These are phyloP conservation scores for Trametes pubescens DNA, from an alignment of 1,284 basidiomycete genomes.

Conservation along the genomic window DNA sequence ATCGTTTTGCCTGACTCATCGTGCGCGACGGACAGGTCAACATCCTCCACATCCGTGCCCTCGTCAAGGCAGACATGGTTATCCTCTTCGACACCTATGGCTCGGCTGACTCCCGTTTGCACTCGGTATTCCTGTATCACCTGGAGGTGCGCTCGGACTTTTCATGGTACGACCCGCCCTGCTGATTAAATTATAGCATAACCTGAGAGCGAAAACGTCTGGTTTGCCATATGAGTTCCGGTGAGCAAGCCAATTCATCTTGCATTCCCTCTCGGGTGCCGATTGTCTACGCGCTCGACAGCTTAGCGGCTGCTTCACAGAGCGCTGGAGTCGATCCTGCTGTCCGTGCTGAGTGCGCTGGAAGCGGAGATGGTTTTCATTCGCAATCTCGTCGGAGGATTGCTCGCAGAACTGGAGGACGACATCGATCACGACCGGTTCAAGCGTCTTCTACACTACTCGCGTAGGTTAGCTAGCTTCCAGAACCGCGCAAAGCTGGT, in stretches of 20 bases:
- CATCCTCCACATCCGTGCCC: slow-evolving; percentile 92
- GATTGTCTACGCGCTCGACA: slow-evolving; percentile 11
- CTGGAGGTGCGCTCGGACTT: slow-evolving; percentile 64
- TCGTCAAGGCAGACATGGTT: slow-evolving; percentile 93
- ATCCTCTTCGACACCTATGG: slow-evolving; percentile 93
- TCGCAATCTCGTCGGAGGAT: slow-evolving; percentile 84
- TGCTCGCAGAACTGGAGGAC: slow-evolving; percentile 92
- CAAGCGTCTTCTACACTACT: slow-evolving; percentile 90
- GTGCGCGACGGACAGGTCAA: slow-evolving; percentile 67
- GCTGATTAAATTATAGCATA: slow-evolving; percentile 63
- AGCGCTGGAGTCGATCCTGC: slow-evolving; percentile 89
- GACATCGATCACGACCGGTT: slow-evolving; percentile 94
- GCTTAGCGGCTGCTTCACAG: slow-evolving; percentile 48
- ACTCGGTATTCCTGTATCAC: slow-evolving; percentile 89
- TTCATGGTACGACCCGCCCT: neutral
- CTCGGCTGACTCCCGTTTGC: slow-evolving; percentile 83
- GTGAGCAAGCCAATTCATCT: slow-evolving; percentile 50
- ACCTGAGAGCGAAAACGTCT: slow-evolving; percentile 72
- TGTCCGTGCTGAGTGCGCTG: slow-evolving; percentile 88
- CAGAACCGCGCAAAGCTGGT: slow-evolving; percentile 89
- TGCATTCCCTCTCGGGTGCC: slow-evolving; percentile 11
- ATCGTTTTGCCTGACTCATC: slow-evolving; percentile 14
- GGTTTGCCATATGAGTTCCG: slow-evolving; percentile 90
- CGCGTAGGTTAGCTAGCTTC: slow-evolving; percentile 84
- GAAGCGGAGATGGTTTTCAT: slow-evolving; percentile 95